Evolutionary conservation across 805 yeast genomes (phyloP).

Genomic region (Zygosaccharomyces pseudorouxii): DNA sequence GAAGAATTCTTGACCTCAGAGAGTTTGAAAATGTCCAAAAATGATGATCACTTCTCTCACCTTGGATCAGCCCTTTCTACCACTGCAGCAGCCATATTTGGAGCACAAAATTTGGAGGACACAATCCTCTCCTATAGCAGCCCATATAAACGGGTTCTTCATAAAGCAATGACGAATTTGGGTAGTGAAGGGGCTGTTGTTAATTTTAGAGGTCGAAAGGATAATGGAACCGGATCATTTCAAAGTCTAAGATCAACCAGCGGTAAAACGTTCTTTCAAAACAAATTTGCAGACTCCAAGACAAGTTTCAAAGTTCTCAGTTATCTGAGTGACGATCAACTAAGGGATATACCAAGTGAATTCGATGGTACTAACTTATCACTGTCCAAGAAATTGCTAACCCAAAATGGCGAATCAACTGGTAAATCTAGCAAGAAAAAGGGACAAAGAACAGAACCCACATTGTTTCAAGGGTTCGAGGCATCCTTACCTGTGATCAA

Average conservation of each 20-base stretch:
- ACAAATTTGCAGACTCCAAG: slow-evolving; percentile 35
- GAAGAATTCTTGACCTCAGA: neutral
- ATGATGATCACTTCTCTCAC: slow-evolving; percentile 31
- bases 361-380: neutral
- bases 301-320: slow-evolving; percentile 46
- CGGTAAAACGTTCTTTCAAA: slow-evolving; percentile 39
- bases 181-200: slow-evolving; percentile 18
- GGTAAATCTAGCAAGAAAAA: slow-evolving; percentile 7
- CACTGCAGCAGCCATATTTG: slow-evolving; percentile 53
- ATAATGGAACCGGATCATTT: slow-evolving; percentile 13
- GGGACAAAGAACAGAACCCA: slow-evolving; percentile 34
- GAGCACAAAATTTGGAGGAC: slow-evolving; percentile 37
- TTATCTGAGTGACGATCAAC: slow-evolving; percentile 56
- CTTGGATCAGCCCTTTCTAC: slow-evolving; percentile 49
- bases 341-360: slow-evolving; percentile 46
- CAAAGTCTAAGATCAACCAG: slow-evolving; percentile 31
- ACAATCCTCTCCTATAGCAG: slow-evolving; percentile 33
- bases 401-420: slow-evolving; percentile 13
- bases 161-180: slow-evolving; percentile 25
- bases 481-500: slow-evolving; percentile 53
- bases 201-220: slow-evolving; percentile 13
- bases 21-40: slow-evolving; percentile 20
- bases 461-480: slow-evolving; percentile 66
- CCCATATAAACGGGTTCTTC: slow-evolving; percentile 30
- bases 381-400: slow-evolving; percentile 7